A percentile compares a stretch with the other conserved stretches of the same genome.
These are phyloP conservation scores for Dentipellis sp. DNA, from an alignment of 768 basidiomycete genomes.

Conservation along the genomic window DNA sequence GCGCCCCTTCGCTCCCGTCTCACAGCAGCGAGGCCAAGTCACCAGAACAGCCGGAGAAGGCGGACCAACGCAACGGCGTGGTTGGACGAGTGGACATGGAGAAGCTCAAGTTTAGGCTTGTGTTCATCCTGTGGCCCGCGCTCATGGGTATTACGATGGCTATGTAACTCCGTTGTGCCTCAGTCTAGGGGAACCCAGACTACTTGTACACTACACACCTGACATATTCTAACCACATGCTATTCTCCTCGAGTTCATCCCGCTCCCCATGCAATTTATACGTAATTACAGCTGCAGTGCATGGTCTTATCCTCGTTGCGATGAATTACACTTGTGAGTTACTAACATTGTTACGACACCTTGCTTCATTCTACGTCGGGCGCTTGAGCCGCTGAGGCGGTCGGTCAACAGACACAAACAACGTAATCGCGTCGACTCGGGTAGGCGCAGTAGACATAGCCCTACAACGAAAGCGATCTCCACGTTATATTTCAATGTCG, in stretches of 20 bases:
- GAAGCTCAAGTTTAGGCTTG: conserved; percentile 5
- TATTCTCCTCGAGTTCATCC: too few relatives aligned
- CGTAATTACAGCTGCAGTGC: too few relatives aligned
- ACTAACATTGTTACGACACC: too few relatives aligned
- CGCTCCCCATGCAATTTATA: too few relatives aligned
- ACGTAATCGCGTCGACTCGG: neutral
- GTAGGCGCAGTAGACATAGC: neutral
- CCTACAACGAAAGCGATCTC: neutral
- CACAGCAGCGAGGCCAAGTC: neutral
- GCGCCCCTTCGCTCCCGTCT: neutral
- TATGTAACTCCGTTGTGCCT: neutral
- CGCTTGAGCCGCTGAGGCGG: neutral
- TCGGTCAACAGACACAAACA: conserved; percentile 11
- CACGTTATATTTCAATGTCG: conserved; percentile 45
- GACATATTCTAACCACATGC: too few relatives aligned
- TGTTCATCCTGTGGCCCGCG: conserved; percentile 4
- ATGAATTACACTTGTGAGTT: too few relatives aligned
- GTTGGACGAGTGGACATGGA: conserved; percentile 1
- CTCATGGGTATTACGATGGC: conserved; percentile 4
- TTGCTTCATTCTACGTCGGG: too few relatives aligned
- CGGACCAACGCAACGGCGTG: neutral
- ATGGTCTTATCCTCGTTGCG: too few relatives aligned
- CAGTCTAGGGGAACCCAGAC: too few relatives aligned
- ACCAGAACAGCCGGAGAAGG: neutral
- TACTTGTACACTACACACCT: too few relatives aligned